Base-by-base conservation (phyloP, 306 rosid genomes). In the Vicia faba region DNA sequence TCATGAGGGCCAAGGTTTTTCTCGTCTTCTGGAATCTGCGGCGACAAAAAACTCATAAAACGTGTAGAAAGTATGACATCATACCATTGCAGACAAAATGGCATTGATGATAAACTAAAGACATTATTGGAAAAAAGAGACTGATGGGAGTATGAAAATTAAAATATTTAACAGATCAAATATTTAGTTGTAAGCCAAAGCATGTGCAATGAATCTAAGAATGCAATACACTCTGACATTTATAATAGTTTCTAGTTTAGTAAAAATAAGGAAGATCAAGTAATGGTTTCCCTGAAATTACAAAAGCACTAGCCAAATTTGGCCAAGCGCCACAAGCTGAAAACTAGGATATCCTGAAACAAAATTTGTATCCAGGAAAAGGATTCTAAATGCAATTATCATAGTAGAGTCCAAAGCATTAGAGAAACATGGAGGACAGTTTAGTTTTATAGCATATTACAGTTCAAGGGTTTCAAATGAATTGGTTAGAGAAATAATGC, bases 21-120 rank as follows among this genome's bases (percentile, higher is more conserved):
- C 83, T 89, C 98, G 66, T 89, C 96, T 68, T 80, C 96, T 8
- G 91, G 98, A 73, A 92, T 80, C 98, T 89, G 82, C 54, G 36
- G 64, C 56, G 38, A 54, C 45, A 14, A 13, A 35, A 71, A 61
- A 56, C 23, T 19, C 36, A 54, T 59, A n/a, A 57, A 44, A 15
- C 8, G 11, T 11, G 38, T 29, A 39, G 61, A 53, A 51, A 75
- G 31, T 36, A 29, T 18, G 54, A 43, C 23, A 33, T 48, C 29
- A 41, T 69, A 14, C 35, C 49, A 49, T 31, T 31, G 50, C 26
- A 54, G 40, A 12, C 58, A 57, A 57, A 40, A 55, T 23, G 36
- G 14, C 48, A 58, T 19, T 12, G 9, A 43, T 16, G 58, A 57
- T n/a, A 69, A 15, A 56, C 28, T 41, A 6, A 6, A 39, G 50